Conservation (phyloP, 2,329 filamentous ascomycete species). For the Penicillium sp. region DNA sequence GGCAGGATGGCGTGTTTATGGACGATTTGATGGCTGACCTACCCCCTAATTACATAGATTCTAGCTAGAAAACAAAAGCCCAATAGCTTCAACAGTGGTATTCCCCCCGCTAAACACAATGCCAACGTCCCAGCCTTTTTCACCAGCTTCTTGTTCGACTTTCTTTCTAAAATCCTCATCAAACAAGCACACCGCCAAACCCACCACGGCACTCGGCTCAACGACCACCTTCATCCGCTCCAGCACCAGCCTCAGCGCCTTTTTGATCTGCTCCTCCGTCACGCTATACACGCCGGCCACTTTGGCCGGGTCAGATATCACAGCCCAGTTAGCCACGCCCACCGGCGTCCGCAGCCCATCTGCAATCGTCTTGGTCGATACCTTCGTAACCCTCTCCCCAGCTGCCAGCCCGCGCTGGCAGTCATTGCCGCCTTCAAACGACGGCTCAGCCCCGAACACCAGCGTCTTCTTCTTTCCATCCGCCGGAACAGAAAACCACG, state of each 20-base stretch:
- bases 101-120: conserved; percentile 63
- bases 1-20: conserved; percentile 22
- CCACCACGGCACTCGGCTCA: conserved; percentile 84
- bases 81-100: conserved; percentile 60
- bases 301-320: conserved; percentile 69
- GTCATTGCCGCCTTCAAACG: conserved; percentile 79
- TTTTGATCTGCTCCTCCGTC: conserved; percentile 74
- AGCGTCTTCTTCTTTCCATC: conserved; percentile 54
- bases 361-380: conserved; percentile 76
- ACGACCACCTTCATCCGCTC: conserved; percentile 89
- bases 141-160: conserved; percentile 62
- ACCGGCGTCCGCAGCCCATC: conserved; percentile 85
- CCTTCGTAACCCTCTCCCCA: conserved; percentile 61
- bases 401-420: conserved; percentile 64
- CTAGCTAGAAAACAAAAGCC: conserved; percentile 45
- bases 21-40: conserved; percentile 11
- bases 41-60: not conserved
- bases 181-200: conserved; percentile 74
- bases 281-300: conserved; percentile 70
- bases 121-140: conserved; percentile 68
- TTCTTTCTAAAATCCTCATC: conserved; percentile 75
- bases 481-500: conserved; percentile 56
- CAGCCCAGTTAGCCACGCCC: conserved; percentile 68
- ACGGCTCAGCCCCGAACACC: conserved; percentile 86
- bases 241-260: conserved; percentile 70